Conservation (phyloP, 495 filamentous ascomycete genomes). For the Penicillium ochrochloron region DNA sequence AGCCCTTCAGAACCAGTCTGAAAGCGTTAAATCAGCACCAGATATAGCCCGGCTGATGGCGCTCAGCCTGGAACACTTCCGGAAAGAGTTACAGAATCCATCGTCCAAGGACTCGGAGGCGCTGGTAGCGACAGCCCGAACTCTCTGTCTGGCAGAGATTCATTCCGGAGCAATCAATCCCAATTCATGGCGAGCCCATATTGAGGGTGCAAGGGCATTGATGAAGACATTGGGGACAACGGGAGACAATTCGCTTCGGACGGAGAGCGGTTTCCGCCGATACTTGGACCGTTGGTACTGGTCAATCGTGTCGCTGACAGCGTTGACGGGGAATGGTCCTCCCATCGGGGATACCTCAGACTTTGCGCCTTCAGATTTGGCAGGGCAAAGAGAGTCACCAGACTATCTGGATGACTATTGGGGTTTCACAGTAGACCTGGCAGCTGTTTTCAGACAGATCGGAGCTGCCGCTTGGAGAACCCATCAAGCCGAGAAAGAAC, state of each 20-base stretch:
- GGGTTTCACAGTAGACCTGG: slow-evolving; percentile 49
- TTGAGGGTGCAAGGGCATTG: slow-evolving; percentile 49
- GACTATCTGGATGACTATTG: slow-evolving; percentile 56
- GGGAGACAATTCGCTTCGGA: slow-evolving; percentile 35
- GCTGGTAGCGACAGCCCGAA: slow-evolving; percentile 52
- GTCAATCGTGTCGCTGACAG: slow-evolving; percentile 52
- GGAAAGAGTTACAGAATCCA: slow-evolving; percentile 47
- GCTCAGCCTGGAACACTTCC: slow-evolving; percentile 51
- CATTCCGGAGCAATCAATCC: slow-evolving; percentile 53
- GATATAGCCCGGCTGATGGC: slow-evolving; percentile 52
- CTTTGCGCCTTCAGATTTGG: slow-evolving; percentile 23
- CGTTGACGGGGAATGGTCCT: slow-evolving; percentile 51
- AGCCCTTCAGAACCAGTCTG: slow-evolving; percentile 48
- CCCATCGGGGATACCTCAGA: slow-evolving; percentile 42
- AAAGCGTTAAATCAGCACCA: slow-evolving; percentile 48
- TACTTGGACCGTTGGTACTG: slow-evolving; percentile 54
- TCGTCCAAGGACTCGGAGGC: slow-evolving; percentile 44
- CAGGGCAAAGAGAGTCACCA: slow-evolving; percentile 28
- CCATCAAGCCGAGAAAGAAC: slow-evolving; percentile 28
- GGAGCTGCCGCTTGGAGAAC: slow-evolving; percentile 48
- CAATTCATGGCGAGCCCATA: slow-evolving; percentile 53
- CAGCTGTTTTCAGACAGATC: slow-evolving; percentile 49
- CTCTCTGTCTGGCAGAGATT: slow-evolving; percentile 53
- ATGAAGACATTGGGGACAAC: slow-evolving; percentile 39
- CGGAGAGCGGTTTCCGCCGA: slow-evolving; percentile 44